Conservation (phyloP, 192 early-diverging fungal species). For the Podila minutissima region DNA sequence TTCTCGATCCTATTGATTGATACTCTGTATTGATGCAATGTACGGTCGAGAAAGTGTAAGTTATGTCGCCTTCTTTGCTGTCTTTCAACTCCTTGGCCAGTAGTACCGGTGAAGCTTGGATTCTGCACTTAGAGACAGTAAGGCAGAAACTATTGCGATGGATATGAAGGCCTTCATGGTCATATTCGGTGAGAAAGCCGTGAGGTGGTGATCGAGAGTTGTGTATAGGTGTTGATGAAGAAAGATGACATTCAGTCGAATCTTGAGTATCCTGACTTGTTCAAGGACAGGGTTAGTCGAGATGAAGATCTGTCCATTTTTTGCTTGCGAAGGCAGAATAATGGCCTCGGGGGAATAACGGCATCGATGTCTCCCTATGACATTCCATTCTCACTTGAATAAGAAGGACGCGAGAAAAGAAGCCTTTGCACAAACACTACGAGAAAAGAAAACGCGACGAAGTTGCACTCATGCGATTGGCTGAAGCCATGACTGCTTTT, state of each 20-base stretch:
- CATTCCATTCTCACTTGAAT: no score
- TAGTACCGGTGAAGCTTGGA: conserved; percentile 10
- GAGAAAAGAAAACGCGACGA: no score
- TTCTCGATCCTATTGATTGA: no score
- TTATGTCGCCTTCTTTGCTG: neutral
- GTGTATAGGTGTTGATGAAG: neutral
- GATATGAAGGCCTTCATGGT: neutral
- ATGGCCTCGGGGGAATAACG: no score
- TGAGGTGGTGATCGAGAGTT: neutral
- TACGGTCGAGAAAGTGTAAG: neutral
- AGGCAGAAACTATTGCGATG: neutral
- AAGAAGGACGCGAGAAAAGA: no score
- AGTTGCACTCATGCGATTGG: no score
- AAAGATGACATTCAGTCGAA: neutral
- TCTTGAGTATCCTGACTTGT: neutral
- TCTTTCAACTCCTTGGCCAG: neutral
- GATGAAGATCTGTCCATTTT: neutral
- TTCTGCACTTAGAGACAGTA: neutral
- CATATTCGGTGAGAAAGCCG: neutral
- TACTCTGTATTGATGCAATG: no score
- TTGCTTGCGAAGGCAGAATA: no score
- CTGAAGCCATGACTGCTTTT: no score
- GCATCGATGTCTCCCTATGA: no score
- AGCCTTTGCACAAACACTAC: no score
- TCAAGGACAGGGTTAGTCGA: neutral